Base-by-base conservation (phyloP, 2,329 filamentous ascomycete species). In the Clarireedia hainanense region DNA sequence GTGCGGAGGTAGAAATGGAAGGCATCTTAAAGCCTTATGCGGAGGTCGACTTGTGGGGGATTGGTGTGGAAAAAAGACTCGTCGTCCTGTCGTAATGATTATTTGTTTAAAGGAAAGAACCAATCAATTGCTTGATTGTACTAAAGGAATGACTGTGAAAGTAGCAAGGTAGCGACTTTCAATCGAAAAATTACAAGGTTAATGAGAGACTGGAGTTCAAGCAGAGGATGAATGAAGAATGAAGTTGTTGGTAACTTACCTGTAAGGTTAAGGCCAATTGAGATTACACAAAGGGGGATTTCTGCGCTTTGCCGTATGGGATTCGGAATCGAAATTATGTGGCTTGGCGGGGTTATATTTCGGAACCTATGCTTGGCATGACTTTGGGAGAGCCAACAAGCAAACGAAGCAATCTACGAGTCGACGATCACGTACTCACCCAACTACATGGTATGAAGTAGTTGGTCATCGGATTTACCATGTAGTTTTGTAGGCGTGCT, bases 21-120 rank as follows among this genome's bases (percentile, higher is more conserved):
- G 30, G 30, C 30, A 34, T 34, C 10, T 34, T 34, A 10, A 34
- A 12, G 10, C 30, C 4, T 9, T 34, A 12, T 43, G 42, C 49
- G 17, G 55, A 49, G 52, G 36, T 53, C 30, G 27, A 53, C 10
- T 34, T n/a, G 23, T 50, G 45, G 49, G 52, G 52, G 52, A 34
- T 36, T 34, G 52, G 7, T 15, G 20, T 26, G 42, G 42, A 26
- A 30, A 39, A 15, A 43, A 15, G 51, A 57, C 7, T 34, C 51
- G 12, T 42, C 46, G 17, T 17, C 20, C 14, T 9, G n/a, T 15
- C 6, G 42, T 20, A 45, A 9, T 20, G 42, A 12, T 46, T 53
- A 42, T 48, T 53, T 47, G 15, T 52, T 42, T 20, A 47, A 30
- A 30, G 10, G 10, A 30, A 15, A 20, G 49, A 49, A 49, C 24